Evolutionary conservation across 148 eudicot species (phyloP).

Genomic region (Polygonum maritimum): DNA sequence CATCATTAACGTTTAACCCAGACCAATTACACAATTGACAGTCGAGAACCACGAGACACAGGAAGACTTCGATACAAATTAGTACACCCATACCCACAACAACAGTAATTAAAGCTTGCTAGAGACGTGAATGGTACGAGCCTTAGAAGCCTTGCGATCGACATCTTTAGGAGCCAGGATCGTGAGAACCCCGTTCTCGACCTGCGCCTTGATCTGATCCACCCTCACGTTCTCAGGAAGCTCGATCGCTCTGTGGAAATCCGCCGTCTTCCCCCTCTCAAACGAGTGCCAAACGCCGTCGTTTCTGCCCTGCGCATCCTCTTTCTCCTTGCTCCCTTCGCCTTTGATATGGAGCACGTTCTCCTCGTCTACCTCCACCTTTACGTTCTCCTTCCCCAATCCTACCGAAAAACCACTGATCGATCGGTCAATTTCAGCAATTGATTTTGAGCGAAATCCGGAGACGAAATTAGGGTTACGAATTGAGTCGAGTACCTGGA

Average conservation of each 20-base stretch:
- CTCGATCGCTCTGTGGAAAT: conserved; percentile 52
- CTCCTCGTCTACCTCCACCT: conserved; percentile 74
- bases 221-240: conserved; percentile 62
- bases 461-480: not conserved
- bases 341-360: conserved; percentile 58
- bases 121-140: conserved; percentile 48
- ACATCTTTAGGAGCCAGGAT: conserved; percentile 58
- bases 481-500: conserved; percentile 37
- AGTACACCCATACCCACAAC: not conserved
- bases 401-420: conserved; percentile 21
- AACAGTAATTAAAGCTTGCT: conserved; percentile 44
- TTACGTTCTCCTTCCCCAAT: conserved; percentile 58
- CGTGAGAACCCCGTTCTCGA: conserved; percentile 72
- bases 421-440: not conserved
- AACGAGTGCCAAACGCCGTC: conserved; percentile 55
- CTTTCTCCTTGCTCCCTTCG: conserved; percentile 36
- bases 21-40: too few relatives aligned
- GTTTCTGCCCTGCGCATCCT: conserved; percentile 28
- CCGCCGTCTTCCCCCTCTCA: conserved; percentile 43
- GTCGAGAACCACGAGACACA: too few relatives aligned
- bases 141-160: conserved; percentile 45
- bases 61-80: not conserved
- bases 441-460: not conserved
- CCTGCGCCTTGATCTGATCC: conserved; percentile 76
- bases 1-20: too few relatives aligned